Percentiles rank a stretch among this genome's conserved stretches.
Conservation (phyloP, 768 basidiomycete genomes). For the Pholiota molesta region DNA sequence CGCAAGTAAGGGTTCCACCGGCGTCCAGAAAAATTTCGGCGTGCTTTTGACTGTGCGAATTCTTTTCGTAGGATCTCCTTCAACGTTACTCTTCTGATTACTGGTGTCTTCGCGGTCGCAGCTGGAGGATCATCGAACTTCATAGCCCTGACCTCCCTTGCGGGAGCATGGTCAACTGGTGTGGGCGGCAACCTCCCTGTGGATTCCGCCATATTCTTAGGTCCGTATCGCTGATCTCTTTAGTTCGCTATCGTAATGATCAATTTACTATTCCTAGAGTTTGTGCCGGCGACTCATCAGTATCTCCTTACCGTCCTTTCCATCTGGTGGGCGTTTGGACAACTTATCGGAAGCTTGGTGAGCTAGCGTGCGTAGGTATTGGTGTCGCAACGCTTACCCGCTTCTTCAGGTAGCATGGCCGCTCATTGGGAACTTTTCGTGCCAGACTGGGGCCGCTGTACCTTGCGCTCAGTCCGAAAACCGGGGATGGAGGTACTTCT, state of each 20-base stretch:
- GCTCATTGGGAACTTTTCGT: constrained; percentile 68
- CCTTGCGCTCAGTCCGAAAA: constrained; percentile 55
- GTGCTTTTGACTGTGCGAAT: no score
- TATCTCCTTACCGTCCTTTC: constrained; percentile 76
- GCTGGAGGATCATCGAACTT: constrained; percentile 63
- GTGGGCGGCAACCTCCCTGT: constrained; percentile 74
- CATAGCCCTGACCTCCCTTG: constrained; percentile 50
- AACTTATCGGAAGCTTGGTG: constrained; percentile 59
- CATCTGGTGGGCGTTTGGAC: constrained; percentile 82
- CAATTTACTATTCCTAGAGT: constrained; percentile 45
- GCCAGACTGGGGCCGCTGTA: constrained; percentile 32
- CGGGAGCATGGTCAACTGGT: constrained; percentile 63
- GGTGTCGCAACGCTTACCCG: neutral
- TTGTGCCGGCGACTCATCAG: constrained; percentile 72
- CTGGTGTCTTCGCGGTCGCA: constrained; percentile 63
- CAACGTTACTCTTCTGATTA: constrained; percentile 70
- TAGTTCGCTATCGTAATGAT: no score
- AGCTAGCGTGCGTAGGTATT: neutral
- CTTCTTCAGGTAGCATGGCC: constrained; percentile 69
- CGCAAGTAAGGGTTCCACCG: constrained; percentile 43
- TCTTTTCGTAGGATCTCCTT: constrained; percentile 53
- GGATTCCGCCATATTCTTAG: constrained; percentile 76
- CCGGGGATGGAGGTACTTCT: constrained; percentile 77
- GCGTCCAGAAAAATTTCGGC: no score
- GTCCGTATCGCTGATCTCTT: constrained; percentile 29